Evolutionary conservation across 257 asterid species (phyloP).

Genomic region (Eucommia ulmoides): DNA sequence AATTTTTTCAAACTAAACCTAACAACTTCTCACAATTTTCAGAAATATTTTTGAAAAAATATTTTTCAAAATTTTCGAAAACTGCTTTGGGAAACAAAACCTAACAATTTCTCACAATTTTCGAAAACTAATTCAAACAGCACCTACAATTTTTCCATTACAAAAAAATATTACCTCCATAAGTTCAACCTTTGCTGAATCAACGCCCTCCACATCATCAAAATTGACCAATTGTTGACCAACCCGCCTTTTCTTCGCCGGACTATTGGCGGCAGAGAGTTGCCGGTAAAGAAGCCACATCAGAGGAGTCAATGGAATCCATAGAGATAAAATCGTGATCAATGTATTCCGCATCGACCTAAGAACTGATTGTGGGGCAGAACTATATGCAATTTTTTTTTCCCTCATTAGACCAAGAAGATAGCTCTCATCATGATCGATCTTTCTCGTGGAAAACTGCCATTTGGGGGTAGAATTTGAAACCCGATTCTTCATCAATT

Average conservation of each 20-base stretch:
- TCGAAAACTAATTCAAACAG: no score
- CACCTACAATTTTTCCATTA: no score
- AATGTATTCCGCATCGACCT: slow-evolving; percentile 55
- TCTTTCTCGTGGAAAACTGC: slow-evolving; percentile 82
- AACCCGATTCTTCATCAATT: slow-evolving; percentile 21
- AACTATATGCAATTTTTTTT: slow-evolving; percentile 54
- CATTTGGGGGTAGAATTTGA: slow-evolving; percentile 42
- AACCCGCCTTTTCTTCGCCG: slow-evolving; percentile 57
- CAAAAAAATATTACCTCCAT: no score
- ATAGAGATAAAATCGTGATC: slow-evolving; percentile 60
- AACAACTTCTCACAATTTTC: no score
- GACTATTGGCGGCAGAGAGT: slow-evolving; percentile 73
- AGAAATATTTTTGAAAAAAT: no score
- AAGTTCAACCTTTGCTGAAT: slow-evolving; percentile 83
- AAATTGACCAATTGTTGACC: slow-evolving; percentile 56
- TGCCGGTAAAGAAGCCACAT: slow-evolving; percentile 92
- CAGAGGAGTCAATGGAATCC: slow-evolving; percentile 89
- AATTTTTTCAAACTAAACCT: no score
- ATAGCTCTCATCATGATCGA: slow-evolving; percentile 80
- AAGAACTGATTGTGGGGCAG: slow-evolving; percentile 80
- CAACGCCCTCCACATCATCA: slow-evolving; percentile 94
- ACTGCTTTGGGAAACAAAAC: no score
- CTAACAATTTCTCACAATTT: no score
- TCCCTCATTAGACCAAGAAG: slow-evolving; percentile 90
- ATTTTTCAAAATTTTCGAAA: no score